Base-by-base conservation (phyloP, 2,329 filamentous ascomycete genomes). In the Fusarium anthophilum region DNA sequence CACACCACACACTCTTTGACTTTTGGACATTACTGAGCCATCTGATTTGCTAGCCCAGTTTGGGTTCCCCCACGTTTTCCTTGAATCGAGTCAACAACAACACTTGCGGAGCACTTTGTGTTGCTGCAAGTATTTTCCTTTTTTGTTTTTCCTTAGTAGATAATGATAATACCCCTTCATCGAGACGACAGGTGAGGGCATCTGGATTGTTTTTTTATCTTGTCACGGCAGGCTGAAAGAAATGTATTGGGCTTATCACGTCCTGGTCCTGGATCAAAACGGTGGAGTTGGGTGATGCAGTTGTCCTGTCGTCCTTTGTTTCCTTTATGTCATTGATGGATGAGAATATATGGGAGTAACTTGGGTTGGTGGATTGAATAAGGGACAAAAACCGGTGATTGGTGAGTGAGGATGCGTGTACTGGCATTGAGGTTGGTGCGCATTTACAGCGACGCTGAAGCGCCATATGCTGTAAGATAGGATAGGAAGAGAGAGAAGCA, bases 81-180 rank as follows among this genome's bases (percentile, higher is more conserved):
- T 69, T 77, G 72, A 75, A 63, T 68, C 63, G 63, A 73, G 68
- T 44, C 48, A 54, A 61, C 43, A 76, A 44, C 48, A 54, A 67
- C 39, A 61, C 57, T 55, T 51, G 48, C 55, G 64, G 54, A 69
- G 50, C 54, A 57, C 55, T 60, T 58, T 45, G 48, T 62, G 63
- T 63, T 58, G 45, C 56, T 65, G 71, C 72, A 65, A 72, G 72
- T 69, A 78, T 74, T 74, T 74, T 63, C 56, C 61, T 72, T 74
- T 65, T 69, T 32, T 37, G 30, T 53, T 54, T 65, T 69, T 69
- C 70, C 63, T 74, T 74, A 78, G 68, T 80, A 78, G 74, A 80
- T 80, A 80, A 80, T 80, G 79, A 80, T 80, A 80, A 80, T 80
- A 79, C 77, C 78, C 76, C 76, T 74, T 71, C 64, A 75, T 78